phyloP scores from a whole-genome alignment of 140 eudicot species.

The Anethum foeniculum region DNA sequence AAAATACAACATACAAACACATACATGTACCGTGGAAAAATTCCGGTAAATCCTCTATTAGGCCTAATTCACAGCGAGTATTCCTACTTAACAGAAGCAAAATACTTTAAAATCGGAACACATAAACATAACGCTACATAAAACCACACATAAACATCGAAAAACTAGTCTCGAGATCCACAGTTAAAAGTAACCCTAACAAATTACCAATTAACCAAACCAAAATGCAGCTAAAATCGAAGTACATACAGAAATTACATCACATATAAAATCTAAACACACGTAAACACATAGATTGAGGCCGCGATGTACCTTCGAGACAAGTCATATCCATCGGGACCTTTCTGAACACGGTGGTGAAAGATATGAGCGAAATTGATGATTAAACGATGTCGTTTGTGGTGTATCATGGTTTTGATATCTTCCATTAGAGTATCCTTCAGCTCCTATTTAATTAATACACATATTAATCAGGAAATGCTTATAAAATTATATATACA shows the following conservation, averaged over 20 bases:
- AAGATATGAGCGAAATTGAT: constrained; percentile 71
- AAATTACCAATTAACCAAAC: neutral
- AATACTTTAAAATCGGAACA: neutral
- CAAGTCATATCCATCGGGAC: constrained; percentile 57
- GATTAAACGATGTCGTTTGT: constrained; percentile 64
- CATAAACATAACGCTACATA: neutral
- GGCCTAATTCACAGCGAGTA: too few relatives aligned
- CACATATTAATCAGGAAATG: neutral
- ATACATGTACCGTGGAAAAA: too few relatives aligned
- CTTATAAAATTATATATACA: neutral
- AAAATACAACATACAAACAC: neutral
- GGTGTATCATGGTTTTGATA: constrained; percentile 51
- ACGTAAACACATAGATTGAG: neutral
- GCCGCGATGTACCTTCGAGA: constrained; percentile 61
- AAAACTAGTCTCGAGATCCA: neutral
- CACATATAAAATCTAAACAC: neutral
- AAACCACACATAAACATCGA: neutral
- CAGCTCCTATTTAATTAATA: constrained; percentile 23
- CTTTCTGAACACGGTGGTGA: constrained; percentile 26
- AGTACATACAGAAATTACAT: neutral
- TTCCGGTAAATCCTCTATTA: too few relatives aligned
- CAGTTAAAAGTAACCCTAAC: neutral
- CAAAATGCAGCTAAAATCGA: neutral
- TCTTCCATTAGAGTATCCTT: constrained; percentile 54
- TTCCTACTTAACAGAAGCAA: neutral